Percentiles rank a stretch among this genome's conserved stretches.
Evolutionary conservation across 257 asterid genomes (phyloP).

Genomic region (Lycium barbarum): DNA sequence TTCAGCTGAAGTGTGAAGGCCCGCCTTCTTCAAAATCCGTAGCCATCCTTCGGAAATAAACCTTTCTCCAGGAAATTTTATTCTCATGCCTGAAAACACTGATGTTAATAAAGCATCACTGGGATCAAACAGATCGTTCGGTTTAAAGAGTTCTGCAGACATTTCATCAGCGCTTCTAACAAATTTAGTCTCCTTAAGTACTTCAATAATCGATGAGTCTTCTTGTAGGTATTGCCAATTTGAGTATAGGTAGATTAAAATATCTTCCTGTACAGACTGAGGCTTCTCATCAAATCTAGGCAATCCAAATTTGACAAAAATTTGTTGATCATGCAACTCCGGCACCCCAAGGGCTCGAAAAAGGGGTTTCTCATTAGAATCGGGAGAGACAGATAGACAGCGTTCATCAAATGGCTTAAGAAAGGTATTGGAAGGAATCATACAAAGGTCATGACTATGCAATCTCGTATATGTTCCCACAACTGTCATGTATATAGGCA

Average conservation of each 20-base stretch:
- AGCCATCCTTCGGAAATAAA: constrained; percentile 91
- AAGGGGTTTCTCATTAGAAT: constrained; percentile 67
- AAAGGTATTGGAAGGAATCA: constrained; percentile 83
- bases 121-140: constrained; percentile 86
- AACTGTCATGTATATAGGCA: constrained; percentile 86
- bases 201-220: constrained; percentile 74
- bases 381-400: constrained; percentile 69
- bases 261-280: constrained; percentile 82
- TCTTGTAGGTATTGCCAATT: constrained; percentile 87
- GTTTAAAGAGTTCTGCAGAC: constrained; percentile 59
- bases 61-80: constrained; percentile 91
- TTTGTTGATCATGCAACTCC: constrained; percentile 79
- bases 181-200: constrained; percentile 75
- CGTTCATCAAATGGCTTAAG: constrained; percentile 81
- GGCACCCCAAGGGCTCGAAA: constrained; percentile 90
- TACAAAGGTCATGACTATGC: constrained; percentile 69
- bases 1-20: constrained; percentile 82
- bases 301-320: constrained; percentile 81
- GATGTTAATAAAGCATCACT: constrained; percentile 77
- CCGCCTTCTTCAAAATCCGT: constrained; percentile 75
- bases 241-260: constrained; percentile 75
- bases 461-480: constrained; percentile 72
- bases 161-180: constrained; percentile 82
- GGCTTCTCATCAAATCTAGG: constrained; percentile 77
- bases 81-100: constrained; percentile 78